A percentile compares a stretch with the other conserved stretches of the same genome.
Evolutionary conservation across 2,329 filamentous ascomycete genomes (phyloP).

Genomic region (Colletotrichum graminicola): DNA sequence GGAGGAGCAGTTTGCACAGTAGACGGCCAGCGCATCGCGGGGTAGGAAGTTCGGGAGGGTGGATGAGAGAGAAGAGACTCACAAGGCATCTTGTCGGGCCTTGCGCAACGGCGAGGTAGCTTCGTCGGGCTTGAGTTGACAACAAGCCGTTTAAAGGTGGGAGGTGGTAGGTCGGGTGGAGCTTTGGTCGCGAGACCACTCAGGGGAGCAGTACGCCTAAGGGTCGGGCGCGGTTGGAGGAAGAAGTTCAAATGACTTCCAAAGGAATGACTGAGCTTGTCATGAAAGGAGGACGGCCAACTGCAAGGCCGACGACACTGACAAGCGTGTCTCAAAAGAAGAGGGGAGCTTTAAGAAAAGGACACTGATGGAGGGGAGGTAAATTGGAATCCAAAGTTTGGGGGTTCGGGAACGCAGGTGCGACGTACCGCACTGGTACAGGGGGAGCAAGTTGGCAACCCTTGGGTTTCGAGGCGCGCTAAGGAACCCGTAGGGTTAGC

Average conservation of each 20-base stretch:
- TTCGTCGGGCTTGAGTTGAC: constrained; percentile 40
- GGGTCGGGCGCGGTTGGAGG: constrained; percentile 29
- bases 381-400: constrained; percentile 39
- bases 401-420: constrained; percentile 42
- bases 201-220: constrained; percentile 32
- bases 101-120: constrained; percentile 39
- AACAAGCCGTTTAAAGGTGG: constrained; percentile 34
- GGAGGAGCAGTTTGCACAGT: constrained; percentile 5
- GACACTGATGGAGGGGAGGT: constrained; percentile 39
- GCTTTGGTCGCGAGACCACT: constrained; percentile 43
- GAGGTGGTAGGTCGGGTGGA: constrained; percentile 30
- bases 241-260: constrained; percentile 42
- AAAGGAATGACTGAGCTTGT: constrained; percentile 43
- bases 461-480: constrained; percentile 42
- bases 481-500: constrained; percentile 40
- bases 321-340: constrained; percentile 41
- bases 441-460: constrained; percentile 42
- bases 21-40: constrained; percentile 33
- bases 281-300: constrained; percentile 41
- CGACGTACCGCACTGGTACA: constrained; percentile 41
- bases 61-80: constrained; percentile 36
- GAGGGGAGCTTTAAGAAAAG: constrained; percentile 39
- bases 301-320: constrained; percentile 41
- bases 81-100: constrained; percentile 45
- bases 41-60: neutral